Evolutionary conservation across 2,329 filamentous ascomycete genomes (phyloP), one percentile per base, ranked within the genome.

Genomic region (Fusarium sp.): DNA sequence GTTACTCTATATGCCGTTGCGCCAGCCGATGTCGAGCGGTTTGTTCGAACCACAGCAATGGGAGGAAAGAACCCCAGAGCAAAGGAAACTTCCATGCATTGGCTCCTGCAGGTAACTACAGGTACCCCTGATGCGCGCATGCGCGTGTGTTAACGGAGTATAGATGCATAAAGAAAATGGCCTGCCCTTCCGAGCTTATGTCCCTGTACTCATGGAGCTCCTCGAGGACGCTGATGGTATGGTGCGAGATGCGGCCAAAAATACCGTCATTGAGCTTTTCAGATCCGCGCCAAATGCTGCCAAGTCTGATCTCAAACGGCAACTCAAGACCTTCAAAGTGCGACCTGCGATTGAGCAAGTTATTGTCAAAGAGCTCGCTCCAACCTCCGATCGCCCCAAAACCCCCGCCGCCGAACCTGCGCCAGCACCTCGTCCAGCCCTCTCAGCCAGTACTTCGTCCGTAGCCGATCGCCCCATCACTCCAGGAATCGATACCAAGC

Each of bases 221-320:
- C 86, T 98, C 41, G 95, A 98, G 80, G 94, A 98, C 78, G 92
- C 94, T 12, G 95, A 97, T 78, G 91, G 92, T 49, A 91, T 89
- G 80, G 94, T 98, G 69, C 89, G 95, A 77, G 94, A 97, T 75
- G 87, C 88, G 37, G 93, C 94, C 66, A 97, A 96, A 81, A 84
- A 84, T 57, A 92, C 93, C 3, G 90, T 98, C 48, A 92, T 98
- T 63, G 92, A 96, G 68, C 86, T 98, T 31, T 98, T 98, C 81
- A 88, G 92, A 69, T 89, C 88, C 74, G 94, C 93, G 1, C 92
- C 94, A 18, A 91, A 92, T 69, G 85, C 90, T 58, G 95, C 94
- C 49, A 97, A 97, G 78, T 92, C 92, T 3, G 94, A 98, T 75
- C 83, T 98, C 33, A 96, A 96, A 82, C 92, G 89, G 76, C 93